phyloP scores from a whole-genome alignment of 129 eudicot genomes.

The Helianthus tuberosus region DNA sequence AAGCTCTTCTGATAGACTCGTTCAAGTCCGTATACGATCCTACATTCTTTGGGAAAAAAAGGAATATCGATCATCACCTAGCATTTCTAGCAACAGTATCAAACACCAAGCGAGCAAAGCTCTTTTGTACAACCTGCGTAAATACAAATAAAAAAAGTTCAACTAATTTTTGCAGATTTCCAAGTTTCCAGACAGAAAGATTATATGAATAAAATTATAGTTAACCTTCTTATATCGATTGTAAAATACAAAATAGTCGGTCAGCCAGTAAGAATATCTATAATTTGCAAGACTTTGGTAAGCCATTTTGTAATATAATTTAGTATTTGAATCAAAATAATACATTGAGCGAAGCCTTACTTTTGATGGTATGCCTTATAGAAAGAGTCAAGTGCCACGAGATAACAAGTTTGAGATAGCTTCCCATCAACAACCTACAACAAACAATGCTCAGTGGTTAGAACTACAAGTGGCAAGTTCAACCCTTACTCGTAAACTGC shows the following conservation, averaged over 20 bases:
- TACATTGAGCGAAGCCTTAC: neutral
- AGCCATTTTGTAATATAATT: neutral
- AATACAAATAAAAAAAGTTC: conserved; percentile 6
- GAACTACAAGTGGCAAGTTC: neutral
- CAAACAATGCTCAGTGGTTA: conserved; percentile 1
- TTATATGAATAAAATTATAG: neutral
- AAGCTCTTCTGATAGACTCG: too few species aligned
- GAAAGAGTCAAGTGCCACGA: conserved; percentile 86
- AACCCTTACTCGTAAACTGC: neutral
- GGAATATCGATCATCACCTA: conserved; percentile 41
- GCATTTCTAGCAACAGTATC: conserved; percentile 66
- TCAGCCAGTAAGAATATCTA: conserved; percentile 62
- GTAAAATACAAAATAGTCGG: conserved; percentile 78
- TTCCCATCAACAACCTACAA: conserved; percentile 90
- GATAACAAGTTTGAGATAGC: conserved; percentile 93
- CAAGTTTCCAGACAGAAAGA: neutral
- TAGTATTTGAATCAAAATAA: neutral
- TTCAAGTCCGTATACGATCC: too few species aligned
- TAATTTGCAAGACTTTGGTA: conserved; percentile 3
- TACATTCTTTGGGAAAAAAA: neutral
- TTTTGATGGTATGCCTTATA: conserved; percentile 52
- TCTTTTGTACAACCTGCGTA: conserved; percentile 94
- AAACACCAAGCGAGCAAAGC: conserved; percentile 74
- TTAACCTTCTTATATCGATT: conserved; percentile 85
- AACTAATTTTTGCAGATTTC: neutral